Percentiles rank a stretch among this genome's conserved stretches.
phyloP scores from a whole-genome alignment of 306 rosid genomes.

The Prunus fruticosa region DNA sequence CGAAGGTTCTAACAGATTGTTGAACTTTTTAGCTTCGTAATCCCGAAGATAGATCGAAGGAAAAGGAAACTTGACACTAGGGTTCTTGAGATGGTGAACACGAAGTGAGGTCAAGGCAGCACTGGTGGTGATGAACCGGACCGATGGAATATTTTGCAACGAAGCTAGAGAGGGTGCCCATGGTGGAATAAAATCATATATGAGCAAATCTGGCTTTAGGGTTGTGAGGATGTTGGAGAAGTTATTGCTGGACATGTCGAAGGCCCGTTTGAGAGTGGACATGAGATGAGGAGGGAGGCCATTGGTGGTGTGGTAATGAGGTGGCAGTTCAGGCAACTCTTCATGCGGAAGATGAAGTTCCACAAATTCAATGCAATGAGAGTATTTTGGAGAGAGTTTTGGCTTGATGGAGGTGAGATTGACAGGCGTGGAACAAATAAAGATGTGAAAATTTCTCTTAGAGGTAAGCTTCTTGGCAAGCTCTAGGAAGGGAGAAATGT shows the following conservation, averaged over 20 bases:
- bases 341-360: slow-evolving; percentile 24
- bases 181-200: slow-evolving; percentile 29
- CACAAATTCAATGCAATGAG: neutral
- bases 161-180: slow-evolving; percentile 31
- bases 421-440: slow-evolving; percentile 24
- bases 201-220: slow-evolving; percentile 24
- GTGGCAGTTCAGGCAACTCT: slow-evolving; percentile 10
- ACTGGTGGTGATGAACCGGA: slow-evolving; percentile 3
- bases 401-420: slow-evolving; percentile 20
- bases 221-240: slow-evolving; percentile 17
- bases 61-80: slow-evolving; percentile 4
- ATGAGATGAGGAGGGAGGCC: slow-evolving; percentile 17
- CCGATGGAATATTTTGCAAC: slow-evolving; percentile 17
- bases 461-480: slow-evolving; percentile 25
- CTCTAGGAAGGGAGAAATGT: slow-evolving; percentile 38
- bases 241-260: slow-evolving; percentile 17
- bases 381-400: slow-evolving; percentile 6
- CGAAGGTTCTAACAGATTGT: neutral
- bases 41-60: neutral
- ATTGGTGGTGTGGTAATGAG: neutral
- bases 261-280: slow-evolving; percentile 24
- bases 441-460: slow-evolving; percentile 12
- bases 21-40: neutral
- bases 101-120: neutral
- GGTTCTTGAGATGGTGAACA: neutral